A percentile compares a stretch with the other conserved stretches of the same genome.
Evolutionary conservation across 805 yeast genomes (phyloP).

Genomic region (Pichia kluyveri): DNA sequence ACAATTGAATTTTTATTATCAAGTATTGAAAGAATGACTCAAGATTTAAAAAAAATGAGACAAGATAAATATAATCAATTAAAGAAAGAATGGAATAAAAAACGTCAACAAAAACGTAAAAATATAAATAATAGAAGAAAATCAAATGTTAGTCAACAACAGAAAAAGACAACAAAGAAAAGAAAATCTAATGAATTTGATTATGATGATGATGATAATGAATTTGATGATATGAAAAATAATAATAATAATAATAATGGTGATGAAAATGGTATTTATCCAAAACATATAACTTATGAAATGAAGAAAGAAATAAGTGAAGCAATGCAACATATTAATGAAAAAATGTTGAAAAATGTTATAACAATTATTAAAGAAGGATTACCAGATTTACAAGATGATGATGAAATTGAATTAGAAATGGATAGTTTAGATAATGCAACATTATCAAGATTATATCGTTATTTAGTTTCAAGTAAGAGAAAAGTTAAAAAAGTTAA

Average conservation of each 20-base stretch:
- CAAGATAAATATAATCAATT: conserved; percentile 62
- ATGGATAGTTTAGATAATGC: conserved; percentile 85
- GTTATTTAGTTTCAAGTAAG: conserved; percentile 56
- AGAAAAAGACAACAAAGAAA: conserved; percentile 19
- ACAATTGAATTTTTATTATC: conserved; percentile 85
- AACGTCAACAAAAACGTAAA: conserved; percentile 31
- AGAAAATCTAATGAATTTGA: conserved; percentile 13
- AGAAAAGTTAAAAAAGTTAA: conserved; percentile 32
- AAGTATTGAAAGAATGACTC: conserved; percentile 77
- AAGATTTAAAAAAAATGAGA: conserved; percentile 75
- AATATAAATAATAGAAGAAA: conserved; percentile 16
- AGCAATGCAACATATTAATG: conserved; percentile 65
- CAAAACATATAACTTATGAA: conserved; percentile 67
- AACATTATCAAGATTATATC: conserved; percentile 75
- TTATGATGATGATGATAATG: background rate
- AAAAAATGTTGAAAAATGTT: conserved; percentile 74
- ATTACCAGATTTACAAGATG: conserved; percentile 57
- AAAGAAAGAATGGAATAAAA: conserved; percentile 52
- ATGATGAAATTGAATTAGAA: conserved; percentile 94
- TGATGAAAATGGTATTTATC: conserved; percentile 25
- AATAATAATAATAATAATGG: conserved; percentile 27
- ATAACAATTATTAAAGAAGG: conserved; percentile 77
- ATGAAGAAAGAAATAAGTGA: conserved; percentile 94
- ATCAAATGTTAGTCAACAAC: background rate
- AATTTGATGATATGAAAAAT: conserved; percentile 28